A percentile compares a stretch with the other conserved stretches of the same genome.
Conservation (phyloP, 179 eudicot genomes). For the Silene coronaria region DNA sequence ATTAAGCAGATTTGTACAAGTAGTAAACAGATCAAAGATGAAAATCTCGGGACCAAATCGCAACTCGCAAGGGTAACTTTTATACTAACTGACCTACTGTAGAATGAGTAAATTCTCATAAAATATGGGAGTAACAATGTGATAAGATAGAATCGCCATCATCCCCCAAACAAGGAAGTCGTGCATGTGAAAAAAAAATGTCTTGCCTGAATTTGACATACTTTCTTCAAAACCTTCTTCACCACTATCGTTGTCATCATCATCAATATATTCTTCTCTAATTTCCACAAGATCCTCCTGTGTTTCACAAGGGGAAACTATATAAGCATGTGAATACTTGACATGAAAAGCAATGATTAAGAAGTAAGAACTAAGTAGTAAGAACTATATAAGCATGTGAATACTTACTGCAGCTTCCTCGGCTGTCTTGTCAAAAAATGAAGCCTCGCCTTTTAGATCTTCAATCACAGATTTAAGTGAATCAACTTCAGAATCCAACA, state of each 20-base stretch:
- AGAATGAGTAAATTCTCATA: neutral
- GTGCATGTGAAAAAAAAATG: conserved; percentile 1
- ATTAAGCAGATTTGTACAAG: neutral
- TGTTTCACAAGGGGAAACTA: conserved; percentile 18
- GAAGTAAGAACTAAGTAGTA: neutral
- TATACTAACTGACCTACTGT: neutral
- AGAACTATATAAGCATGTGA: neutral
- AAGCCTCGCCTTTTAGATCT: conserved; percentile 71
- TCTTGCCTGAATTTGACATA: conserved; percentile 36
- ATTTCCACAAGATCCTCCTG: conserved; percentile 96
- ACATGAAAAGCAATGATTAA: conserved; percentile 10
- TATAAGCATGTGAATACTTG: conserved; percentile 8
- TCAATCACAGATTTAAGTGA: conserved; percentile 62
- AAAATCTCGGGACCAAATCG: neutral
- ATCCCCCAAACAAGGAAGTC: neutral
- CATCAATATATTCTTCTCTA: conserved; percentile 72
- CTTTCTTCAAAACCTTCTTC: conserved; percentile 32
- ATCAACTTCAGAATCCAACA: conserved; percentile 61
- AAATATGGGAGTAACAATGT: conserved; percentile 5
- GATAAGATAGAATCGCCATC: neutral
- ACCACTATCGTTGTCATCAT: conserved; percentile 1
- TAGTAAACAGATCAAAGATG: neutral
- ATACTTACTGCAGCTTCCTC: conserved; percentile 63
- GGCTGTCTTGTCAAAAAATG: conserved; percentile 79
- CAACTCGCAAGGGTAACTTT: neutral